phyloP scores from a whole-genome alignment of 164 flowering plant genomes.

The Euptelea pleiosperma region DNA sequence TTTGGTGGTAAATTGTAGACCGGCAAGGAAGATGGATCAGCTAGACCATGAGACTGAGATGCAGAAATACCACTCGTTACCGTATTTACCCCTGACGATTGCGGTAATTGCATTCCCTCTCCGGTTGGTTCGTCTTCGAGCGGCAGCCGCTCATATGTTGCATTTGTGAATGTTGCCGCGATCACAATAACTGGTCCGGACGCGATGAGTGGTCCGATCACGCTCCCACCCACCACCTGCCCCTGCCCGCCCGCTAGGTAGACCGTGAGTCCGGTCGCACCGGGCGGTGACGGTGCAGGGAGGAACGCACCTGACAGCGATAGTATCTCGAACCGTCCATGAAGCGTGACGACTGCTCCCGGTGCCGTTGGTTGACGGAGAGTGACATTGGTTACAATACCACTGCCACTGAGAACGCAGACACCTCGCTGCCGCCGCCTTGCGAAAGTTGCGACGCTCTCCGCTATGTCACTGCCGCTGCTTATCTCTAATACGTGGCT shows the following conservation, averaged over 20 bases:
- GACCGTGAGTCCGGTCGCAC: conserved; percentile 56
- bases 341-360: conserved; percentile 43
- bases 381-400: conserved; percentile 50
- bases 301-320: conserved; percentile 66
- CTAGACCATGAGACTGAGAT: conserved; percentile 26
- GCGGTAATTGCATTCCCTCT: conserved; percentile 32
- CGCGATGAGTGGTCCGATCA: conserved; percentile 57
- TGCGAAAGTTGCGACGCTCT: conserved; percentile 45
- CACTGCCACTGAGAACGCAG: conserved; percentile 57
- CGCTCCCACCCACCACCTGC: conserved; percentile 73
- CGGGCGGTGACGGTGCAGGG: conserved; percentile 63
- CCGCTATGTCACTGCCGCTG: conserved; percentile 51
- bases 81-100: conserved; percentile 15
- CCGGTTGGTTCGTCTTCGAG: conserved; percentile 33
- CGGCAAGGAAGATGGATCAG: conserved; percentile 28
- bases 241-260: conserved; percentile 70
- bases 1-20: conserved; percentile 41
- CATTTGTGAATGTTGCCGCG: conserved; percentile 63
- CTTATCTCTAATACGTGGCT: conserved; percentile 60
- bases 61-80: conserved; percentile 8
- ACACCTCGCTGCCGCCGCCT: conserved; percentile 56
- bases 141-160: conserved; percentile 57
- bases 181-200: conserved; percentile 71
- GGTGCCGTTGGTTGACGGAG: conserved; percentile 57
- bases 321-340: conserved; percentile 61